A percentile compares a stretch with the other conserved stretches of the same genome.
phyloP scores from a whole-genome alignment of 257 asterid species.

The Fraxinus quadrangulata region DNA sequence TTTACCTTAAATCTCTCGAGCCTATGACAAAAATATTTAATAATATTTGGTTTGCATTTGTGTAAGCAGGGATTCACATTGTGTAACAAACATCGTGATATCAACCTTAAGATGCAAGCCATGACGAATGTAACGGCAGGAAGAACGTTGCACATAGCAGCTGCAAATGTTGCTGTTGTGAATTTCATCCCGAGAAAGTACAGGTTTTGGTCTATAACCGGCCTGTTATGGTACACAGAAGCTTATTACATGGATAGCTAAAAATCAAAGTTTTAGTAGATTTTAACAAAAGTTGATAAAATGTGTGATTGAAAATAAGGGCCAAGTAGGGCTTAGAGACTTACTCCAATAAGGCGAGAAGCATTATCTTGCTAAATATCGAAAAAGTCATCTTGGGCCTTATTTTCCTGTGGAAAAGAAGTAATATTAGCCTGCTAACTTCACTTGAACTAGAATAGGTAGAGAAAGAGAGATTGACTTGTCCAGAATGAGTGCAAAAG shows the following conservation, averaged over 20 bases:
- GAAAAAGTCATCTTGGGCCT: conserved; percentile 86
- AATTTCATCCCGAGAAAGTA: conserved; percentile 87
- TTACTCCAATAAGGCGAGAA: conserved; percentile 78
- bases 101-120: conserved; percentile 85
- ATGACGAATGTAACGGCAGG: conserved; percentile 89
- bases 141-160: conserved; percentile 89
- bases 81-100: not conserved
- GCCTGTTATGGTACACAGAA: conserved; percentile 45
- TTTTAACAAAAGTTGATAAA: too few species aligned
- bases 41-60: not conserved
- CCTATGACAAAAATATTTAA: conserved; percentile 35
- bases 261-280: too few species aligned
- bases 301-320: too few species aligned
- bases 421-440: not conserved
- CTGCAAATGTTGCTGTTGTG: conserved; percentile 96
- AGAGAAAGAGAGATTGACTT: conserved; percentile 40
- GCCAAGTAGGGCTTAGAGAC: conserved; percentile 10
- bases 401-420: conserved; percentile 56
- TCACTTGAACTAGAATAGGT: not conserved
- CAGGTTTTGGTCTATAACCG: conserved; percentile 91
- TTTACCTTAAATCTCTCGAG: conserved; percentile 70
- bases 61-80: not conserved
- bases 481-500: conserved; percentile 82
- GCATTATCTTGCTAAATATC: conserved; percentile 57
- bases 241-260: not conserved